A percentile compares a stretch with the other conserved stretches of the same genome.
Conservation (phyloP, 805 yeast genomes). For the Peterozyma toletana region DNA sequence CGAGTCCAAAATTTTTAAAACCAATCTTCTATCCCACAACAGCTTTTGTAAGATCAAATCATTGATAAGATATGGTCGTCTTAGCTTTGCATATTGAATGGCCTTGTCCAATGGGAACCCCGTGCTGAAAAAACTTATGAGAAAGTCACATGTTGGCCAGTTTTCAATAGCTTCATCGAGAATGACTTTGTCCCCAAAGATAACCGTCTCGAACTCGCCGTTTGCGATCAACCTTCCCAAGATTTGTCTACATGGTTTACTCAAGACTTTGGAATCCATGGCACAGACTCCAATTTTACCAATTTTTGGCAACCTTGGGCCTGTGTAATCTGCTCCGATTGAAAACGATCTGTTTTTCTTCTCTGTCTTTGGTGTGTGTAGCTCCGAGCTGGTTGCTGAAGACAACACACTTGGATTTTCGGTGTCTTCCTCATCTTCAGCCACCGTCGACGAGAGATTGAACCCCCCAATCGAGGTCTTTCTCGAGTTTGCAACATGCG, state of each 20-base stretch:
- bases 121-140: slow-evolving; percentile 86
- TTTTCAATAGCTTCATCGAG: slow-evolving; percentile 88
- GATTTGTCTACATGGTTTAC: slow-evolving; percentile 92
- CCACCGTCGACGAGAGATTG: neutral
- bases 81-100: slow-evolving; percentile 75
- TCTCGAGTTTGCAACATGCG: neutral
- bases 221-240: slow-evolving; percentile 80
- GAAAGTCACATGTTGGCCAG: slow-evolving; percentile 98
- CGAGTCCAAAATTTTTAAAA: slow-evolving; percentile 68
- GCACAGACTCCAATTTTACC: slow-evolving; percentile 99
- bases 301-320: slow-evolving; percentile 56
- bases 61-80: slow-evolving; percentile 86
- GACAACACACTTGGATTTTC: neutral
- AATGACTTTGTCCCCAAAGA: slow-evolving; percentile 95
- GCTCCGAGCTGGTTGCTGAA: neutral
- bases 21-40: slow-evolving; percentile 95
- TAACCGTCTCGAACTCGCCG: slow-evolving; percentile 94
- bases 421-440: neutral
- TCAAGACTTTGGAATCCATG: slow-evolving; percentile 93
- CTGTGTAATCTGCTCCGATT: slow-evolving; percentile 27
- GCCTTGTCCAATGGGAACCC: slow-evolving; percentile 98
- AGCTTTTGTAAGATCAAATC: slow-evolving; percentile 88
- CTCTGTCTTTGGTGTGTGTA: neutral
- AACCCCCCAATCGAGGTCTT: neutral
- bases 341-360: slow-evolving; percentile 22